Percentiles rank a stretch among this genome's conserved stretches.
Conservation (phyloP, 108 stramenopile genomes). For the Cylindrotheca fusiformis region DNA sequence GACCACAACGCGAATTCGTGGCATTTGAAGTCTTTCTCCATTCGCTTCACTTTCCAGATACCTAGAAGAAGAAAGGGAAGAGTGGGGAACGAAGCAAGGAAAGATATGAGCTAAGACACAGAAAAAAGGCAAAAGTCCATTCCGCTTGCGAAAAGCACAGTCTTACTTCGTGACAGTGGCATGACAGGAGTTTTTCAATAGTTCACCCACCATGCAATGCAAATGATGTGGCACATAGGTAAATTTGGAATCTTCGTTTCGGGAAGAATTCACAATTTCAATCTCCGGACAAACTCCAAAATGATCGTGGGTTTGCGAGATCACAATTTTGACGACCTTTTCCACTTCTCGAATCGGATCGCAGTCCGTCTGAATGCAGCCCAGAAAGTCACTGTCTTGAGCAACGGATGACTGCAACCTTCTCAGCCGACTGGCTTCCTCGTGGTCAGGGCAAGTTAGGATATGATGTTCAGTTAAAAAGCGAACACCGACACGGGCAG, state of each 20-base stretch:
- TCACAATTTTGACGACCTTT: slow-evolving; percentile 58
- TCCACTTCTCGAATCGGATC: slow-evolving; percentile 61
- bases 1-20: no score
- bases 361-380: slow-evolving; percentile 78
- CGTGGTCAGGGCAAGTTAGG: slow-evolving; percentile 35
- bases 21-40: no score
- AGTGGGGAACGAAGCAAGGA: no score
- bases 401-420: slow-evolving; percentile 26
- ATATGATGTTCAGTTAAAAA: slow-evolving; percentile 92
- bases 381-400: slow-evolving; percentile 39
- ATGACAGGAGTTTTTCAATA: slow-evolving; percentile 96
- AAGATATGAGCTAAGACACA: no score
- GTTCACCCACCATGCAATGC: slow-evolving; percentile 93
- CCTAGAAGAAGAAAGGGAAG: no score
- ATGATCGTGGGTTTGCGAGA: slow-evolving; percentile 47
- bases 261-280: slow-evolving; percentile 58
- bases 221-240: slow-evolving; percentile 95
- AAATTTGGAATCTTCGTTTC: slow-evolving; percentile 31
- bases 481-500: slow-evolving; percentile 85
- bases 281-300: slow-evolving; percentile 82
- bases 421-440: slow-evolving; percentile 32
- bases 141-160: no score
- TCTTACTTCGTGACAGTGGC: slow-evolving; percentile 77
- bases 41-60: no score
- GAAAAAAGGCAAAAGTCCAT: no score